Evolutionary conservation across 169 alveolate genomes (phyloP), one percentile per base, ranked within the genome.

Genomic region (Fabrea salina): DNA sequence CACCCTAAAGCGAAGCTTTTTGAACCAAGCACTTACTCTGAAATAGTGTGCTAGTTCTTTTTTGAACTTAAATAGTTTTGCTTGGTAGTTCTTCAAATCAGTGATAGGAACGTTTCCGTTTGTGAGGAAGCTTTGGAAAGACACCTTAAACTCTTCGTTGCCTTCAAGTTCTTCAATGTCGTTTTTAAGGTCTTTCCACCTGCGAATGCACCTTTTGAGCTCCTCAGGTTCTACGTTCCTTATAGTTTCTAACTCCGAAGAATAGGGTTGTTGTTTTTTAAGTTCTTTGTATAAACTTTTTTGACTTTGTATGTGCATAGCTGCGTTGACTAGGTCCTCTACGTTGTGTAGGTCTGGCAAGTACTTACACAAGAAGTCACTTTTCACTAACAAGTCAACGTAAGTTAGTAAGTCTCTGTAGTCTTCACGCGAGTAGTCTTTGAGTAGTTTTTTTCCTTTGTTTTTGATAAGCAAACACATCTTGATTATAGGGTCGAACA

Each of bases 371-470:
- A 32, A 32, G 33, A 72, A 72, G 30, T 72, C 80, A 49, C 44
- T 67, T 33, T 53, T 72, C 2, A 51, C 13, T 7, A 72, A 27
- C 19, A 72, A 13, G 33, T 72, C 51, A 19, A 47, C 54, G 30
- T 53, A 72, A 13, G 39, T 72, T 13, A 72, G 30, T 40, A 72
- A 30, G 11, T 72, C 80, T 22, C 71, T n/a, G n/a, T 8, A n/a
- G 37, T 44, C 80, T 30, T 72, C 80, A 32, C 51, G 47, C 0
- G 37, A 11, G 7, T 72, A 41, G 27, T 72, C 66, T 8, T 37
- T 11, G 11, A 72, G 8, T 8, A 72, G 7, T 33, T 72, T 72
- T 51, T 72, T 72, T 11, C 80, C 80, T 72, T 72, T 50, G 47
- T 27, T 50, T 72, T 72, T 72, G 22, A 72, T 35, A 8, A 72